Base-by-base conservation (phyloP, 345 rosid genomes). In the Eucalyptus virginea region DNA sequence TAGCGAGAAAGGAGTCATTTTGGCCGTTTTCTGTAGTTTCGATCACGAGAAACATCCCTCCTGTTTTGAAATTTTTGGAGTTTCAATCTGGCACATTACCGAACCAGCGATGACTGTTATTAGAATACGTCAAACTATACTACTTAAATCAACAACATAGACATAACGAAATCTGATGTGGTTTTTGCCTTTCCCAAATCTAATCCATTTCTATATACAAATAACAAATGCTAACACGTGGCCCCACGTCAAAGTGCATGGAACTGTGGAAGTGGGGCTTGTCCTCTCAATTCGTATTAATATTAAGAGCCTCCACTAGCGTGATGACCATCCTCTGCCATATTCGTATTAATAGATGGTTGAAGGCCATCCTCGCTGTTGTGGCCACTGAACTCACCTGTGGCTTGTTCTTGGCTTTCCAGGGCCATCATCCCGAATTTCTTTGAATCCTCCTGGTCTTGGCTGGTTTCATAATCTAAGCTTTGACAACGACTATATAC, bases 401-500 rank as follows among this genome's bases (percentile, higher is more conserved):
- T 95, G 80, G 87, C 94, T 18, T 90, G 92, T 88, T 94, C 97
- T 65, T 91, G 91, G 87, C 92, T 96, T 91, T 94, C 96, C 51
- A 95, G 88, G 26, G 97, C 99, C 92, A 95, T 88, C 92, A 93
- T 95, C 93, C 94, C 91, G 94, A 96, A 95, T 72, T 93, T 95
- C 86, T 92, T 92, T 91, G 95, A 87, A 93, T 97, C 97, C 89
- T 95, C 96, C 26, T 89, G 92, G 94, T 96, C 95, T 85, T 95
- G 95, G 62, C 86, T 89, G 26, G 95, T 92, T 90, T 92, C 92
- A 77, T 96, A 93, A 87, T 96, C 96, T 50, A 91, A 92, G 87
- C 98, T 95, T 49, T 92, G 97, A 23, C 89, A 89, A 11, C 93
- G 91, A 89, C 94, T 88, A 58, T 87, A 92, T 6, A 86, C 62